Conservation (phyloP, 345 rosid genomes). For the Camelina sativa region DNA sequence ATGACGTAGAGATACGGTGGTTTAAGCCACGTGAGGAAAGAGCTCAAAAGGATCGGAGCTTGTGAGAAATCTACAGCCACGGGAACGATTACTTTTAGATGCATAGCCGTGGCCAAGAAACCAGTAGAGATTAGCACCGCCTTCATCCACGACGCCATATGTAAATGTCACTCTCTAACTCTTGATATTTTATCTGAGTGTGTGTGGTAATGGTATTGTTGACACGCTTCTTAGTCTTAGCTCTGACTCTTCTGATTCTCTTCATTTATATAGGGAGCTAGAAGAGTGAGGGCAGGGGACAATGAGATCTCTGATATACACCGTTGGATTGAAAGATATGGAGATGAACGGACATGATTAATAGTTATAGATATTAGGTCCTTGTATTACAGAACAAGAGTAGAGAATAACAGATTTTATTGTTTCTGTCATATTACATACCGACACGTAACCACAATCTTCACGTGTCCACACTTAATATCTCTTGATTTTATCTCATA, state of each 20-base stretch:
- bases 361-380: not conserved
- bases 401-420: slow-evolving; percentile 1
- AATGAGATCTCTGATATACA: not conserved
- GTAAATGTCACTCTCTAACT: not conserved
- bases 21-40: slow-evolving; percentile 55
- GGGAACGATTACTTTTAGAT: slow-evolving; percentile 52
- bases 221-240: slow-evolving; percentile 17
- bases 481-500: not conserved
- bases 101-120: slow-evolving; percentile 48
- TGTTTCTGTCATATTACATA: not conserved
- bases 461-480: slow-evolving; percentile 24
- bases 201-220: slow-evolving; percentile 10
- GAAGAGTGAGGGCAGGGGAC: slow-evolving; percentile 7
- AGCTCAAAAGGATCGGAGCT: slow-evolving; percentile 52
- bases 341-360: slow-evolving; percentile 34
- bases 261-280: slow-evolving; percentile 39
- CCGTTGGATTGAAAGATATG: slow-evolving; percentile 19
- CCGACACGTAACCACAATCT: not conserved
- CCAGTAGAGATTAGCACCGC: slow-evolving; percentile 54
- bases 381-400: slow-evolving; percentile 15
- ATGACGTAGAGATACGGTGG: slow-evolving; percentile 67
- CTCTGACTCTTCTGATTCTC: slow-evolving; percentile 9
- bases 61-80: slow-evolving; percentile 48
- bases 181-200: not conserved
- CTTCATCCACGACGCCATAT: slow-evolving; percentile 49